Evolutionary conservation across 2,329 filamentous ascomycete genomes (phyloP).

Genomic region (Corniculantispora saksenae): DNA sequence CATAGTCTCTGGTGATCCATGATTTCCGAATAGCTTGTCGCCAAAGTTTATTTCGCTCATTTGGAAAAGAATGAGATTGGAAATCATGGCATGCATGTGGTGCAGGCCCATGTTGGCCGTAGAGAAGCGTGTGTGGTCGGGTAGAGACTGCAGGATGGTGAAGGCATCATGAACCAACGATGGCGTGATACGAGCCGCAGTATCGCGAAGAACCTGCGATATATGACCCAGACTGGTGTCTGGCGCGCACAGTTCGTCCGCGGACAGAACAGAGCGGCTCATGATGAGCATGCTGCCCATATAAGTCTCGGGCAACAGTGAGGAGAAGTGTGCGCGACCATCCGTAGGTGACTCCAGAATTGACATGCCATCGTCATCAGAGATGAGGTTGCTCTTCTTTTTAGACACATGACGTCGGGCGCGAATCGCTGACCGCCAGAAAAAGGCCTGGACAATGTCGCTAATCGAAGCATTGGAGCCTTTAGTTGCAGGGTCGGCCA

Average conservation of each 20-base stretch:
- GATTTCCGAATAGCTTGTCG: slow-evolving; percentile 28
- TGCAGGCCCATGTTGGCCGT: slow-evolving; percentile 30
- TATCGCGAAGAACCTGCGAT: slow-evolving; percentile 28
- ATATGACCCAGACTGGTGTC: slow-evolving; percentile 29
- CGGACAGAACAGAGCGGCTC: slow-evolving; percentile 28
- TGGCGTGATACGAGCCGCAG: slow-evolving; percentile 28
- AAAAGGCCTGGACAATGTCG: slow-evolving; percentile 42
- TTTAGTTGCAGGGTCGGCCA: slow-evolving; percentile 28
- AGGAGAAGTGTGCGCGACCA: slow-evolving; percentile 32
- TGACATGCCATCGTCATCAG: slow-evolving; percentile 27
- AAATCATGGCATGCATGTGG: slow-evolving; percentile 31
- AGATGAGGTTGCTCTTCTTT: slow-evolving; percentile 23
- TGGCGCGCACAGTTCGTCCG: slow-evolving; percentile 30
- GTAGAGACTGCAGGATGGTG: slow-evolving; percentile 28
- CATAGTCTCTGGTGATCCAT: slow-evolving; percentile 30
- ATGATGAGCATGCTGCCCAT: slow-evolving; percentile 32
- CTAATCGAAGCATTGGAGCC: slow-evolving; percentile 32
- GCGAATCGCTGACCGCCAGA: slow-evolving; percentile 39
- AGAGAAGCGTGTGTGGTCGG: slow-evolving; percentile 28
- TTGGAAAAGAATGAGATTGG: slow-evolving; percentile 33
- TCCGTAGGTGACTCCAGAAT: slow-evolving; percentile 38
- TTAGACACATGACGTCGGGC: slow-evolving; percentile 36
- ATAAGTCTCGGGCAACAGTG: slow-evolving; percentile 30
- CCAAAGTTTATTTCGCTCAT: slow-evolving; percentile 32
- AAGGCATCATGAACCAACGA: slow-evolving; percentile 32